Base-by-base conservation (phyloP, 768 basidiomycete genomes). In the Megacollybia marginata region DNA sequence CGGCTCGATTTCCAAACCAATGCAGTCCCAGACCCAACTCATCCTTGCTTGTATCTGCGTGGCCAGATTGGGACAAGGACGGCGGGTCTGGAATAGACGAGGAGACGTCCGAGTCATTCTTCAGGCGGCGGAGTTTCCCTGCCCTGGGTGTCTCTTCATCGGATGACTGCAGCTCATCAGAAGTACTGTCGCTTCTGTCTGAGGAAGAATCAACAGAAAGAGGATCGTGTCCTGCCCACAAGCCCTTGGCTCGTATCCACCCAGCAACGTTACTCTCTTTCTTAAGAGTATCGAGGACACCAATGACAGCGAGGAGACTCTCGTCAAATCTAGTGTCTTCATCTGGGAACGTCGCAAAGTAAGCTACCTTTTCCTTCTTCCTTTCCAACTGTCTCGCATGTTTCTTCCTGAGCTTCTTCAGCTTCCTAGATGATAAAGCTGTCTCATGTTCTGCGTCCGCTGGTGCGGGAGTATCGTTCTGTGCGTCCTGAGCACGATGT, bases 251-350 rank as follows among this genome's bases (percentile, higher is more conserved):
- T 20, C 67, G 67, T 18, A 78, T 63, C 77, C 77, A 79, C 9
- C 66, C 70, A 0, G 76, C 72, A 35, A 79, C 68, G 49, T 71
- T 79, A 47, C 60, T 63, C 64, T 79, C 69, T n/a, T 43, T 18
- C 55, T 69, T 71, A 12, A 73, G 54, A 23, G 59, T 64, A 44
- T 76, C 74, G n/a, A 79, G 63, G 20, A 79, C 58, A 44, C 77
- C 77, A 11, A 78, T 63, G 48, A 78, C 69, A 0, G 73, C 75
- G 2, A 79, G 63, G 5, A 74, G 63, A 11, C 62, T 76, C 38
- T 59, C 62, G 55, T 79, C 78, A 52, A 49, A 47, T 13, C 48
- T 13, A 64, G 65, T 4, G 54, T 47, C 3, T 59, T 61, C 33
- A 54, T 52, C 9, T 52, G 44, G 28, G 23, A 44, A 44, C 4